Conservation (phyloP, 352 stramenopile species). For the Phytophthora quininea region DNA sequence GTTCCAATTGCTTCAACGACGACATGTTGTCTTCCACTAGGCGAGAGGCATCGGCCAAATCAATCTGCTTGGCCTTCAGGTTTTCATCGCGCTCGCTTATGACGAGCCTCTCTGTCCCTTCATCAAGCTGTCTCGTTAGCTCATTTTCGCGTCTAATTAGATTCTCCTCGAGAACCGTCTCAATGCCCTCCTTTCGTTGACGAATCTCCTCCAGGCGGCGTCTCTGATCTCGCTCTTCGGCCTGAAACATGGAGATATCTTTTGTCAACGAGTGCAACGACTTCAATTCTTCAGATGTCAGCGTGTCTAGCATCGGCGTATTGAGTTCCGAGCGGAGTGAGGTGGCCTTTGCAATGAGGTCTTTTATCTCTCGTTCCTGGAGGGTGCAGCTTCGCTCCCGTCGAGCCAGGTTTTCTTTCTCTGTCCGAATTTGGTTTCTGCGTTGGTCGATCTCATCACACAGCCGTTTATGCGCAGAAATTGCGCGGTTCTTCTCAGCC, state of each 20-base stretch:
- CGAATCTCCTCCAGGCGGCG: slow-evolving; percentile 89
- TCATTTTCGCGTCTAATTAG: slow-evolving; percentile 88
- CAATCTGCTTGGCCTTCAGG: slow-evolving; percentile 89
- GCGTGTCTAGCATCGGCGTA: slow-evolving; percentile 77
- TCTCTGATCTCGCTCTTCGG: slow-evolving; percentile 87
- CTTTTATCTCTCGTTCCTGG: slow-evolving; percentile 70
- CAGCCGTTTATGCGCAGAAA: slow-evolving; percentile 77
- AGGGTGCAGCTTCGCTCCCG: slow-evolving; percentile 59
- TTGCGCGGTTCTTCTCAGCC: slow-evolving; percentile 72
- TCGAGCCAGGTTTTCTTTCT: slow-evolving; percentile 57
- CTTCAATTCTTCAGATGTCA: slow-evolving; percentile 60
- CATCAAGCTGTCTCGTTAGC: slow-evolving; percentile 58
- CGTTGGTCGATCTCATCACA: slow-evolving; percentile 83
- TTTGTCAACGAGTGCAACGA: slow-evolving; percentile 64
- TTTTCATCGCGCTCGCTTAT: slow-evolving; percentile 70
- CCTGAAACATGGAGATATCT: slow-evolving; percentile 80
- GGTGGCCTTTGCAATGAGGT: slow-evolving; percentile 57
- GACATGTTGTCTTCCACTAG: slow-evolving; percentile 70
- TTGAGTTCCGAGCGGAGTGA: slow-evolving; percentile 65
- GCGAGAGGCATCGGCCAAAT: slow-evolving; percentile 85
- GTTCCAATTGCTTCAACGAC: slow-evolving; percentile 67
- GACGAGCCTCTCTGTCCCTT: slow-evolving; percentile 65
- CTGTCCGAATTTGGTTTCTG: slow-evolving; percentile 73
- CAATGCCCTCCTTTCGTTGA: slow-evolving; percentile 85
- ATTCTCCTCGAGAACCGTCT: slow-evolving; percentile 93